A percentile compares a stretch with the other conserved stretches of the same genome.
Conservation (phyloP, 2,329 filamentous ascomycete species). For the Claviceps purpurea region DNA sequence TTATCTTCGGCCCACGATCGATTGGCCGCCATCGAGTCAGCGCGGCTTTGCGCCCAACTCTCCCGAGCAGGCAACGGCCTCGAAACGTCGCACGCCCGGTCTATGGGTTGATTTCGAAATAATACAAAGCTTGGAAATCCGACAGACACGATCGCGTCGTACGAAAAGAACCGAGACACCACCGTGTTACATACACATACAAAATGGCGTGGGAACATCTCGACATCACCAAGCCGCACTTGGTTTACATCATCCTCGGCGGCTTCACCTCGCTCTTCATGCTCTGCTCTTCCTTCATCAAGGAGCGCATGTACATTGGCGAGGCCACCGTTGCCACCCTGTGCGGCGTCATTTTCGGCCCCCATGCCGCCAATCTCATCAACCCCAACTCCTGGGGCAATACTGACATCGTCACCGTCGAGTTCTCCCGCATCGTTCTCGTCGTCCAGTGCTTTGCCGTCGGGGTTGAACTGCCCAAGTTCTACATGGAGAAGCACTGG, state of each 20-base stretch:
- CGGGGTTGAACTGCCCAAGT: slow-evolving; percentile 78
- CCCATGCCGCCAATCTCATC: slow-evolving; percentile 70
- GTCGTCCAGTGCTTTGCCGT: slow-evolving; percentile 90
- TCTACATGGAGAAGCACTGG: slow-evolving; percentile 98
- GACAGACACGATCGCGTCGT: no score
- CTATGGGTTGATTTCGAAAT: slow-evolving; percentile 1
- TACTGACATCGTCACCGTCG: slow-evolving; percentile 73
- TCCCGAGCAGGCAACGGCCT: slow-evolving; percentile 1
- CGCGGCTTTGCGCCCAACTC: neutral
- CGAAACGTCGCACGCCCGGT: neutral
- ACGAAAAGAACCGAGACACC: no score
- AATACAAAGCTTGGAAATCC: no score
- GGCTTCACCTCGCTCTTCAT: slow-evolving; percentile 98
- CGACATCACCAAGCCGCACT: slow-evolving; percentile 80
- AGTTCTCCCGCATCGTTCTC: slow-evolving; percentile 79
- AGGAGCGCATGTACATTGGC: slow-evolving; percentile 96
- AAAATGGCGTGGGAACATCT: slow-evolving; percentile 68
- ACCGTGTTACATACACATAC: neutral
- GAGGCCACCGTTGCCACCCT: slow-evolving; percentile 90
- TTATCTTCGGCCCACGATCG: slow-evolving; percentile 5
- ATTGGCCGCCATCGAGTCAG: slow-evolving; percentile 6
- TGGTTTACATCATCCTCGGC: slow-evolving; percentile 97
- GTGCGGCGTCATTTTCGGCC: slow-evolving; percentile 79
- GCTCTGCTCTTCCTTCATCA: slow-evolving; percentile 95
- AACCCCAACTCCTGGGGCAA: slow-evolving; percentile 67